Evolutionary conservation across 331 rosid species (phyloP).

Genomic region (Cydonia oblonga): DNA sequence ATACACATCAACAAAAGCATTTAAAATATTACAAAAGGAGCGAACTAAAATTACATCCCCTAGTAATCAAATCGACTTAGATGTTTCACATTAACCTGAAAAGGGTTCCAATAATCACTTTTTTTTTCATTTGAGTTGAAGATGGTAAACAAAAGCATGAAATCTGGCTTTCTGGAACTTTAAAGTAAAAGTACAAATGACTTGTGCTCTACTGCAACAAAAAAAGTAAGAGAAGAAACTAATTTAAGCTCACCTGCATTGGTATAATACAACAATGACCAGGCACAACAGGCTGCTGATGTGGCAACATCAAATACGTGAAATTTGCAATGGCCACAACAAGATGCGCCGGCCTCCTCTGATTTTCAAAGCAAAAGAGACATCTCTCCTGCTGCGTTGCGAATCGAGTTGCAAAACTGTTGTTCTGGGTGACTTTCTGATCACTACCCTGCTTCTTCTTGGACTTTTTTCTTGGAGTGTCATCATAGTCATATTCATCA

Average conservation of each 20-base stretch:
- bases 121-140: neutral
- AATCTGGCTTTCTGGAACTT: neutral
- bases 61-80: neutral
- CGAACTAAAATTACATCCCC: neutral
- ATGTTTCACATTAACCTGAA: neutral
- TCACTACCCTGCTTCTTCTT: conserved; percentile 48
- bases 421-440: conserved; percentile 30
- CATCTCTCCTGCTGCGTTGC: conserved; percentile 69
- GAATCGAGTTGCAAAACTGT: conserved; percentile 27
- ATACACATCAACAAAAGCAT: neutral
- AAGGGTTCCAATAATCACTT: neutral
- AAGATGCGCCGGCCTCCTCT: conserved; percentile 67
- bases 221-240: neutral
- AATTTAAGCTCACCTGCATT: conserved; percentile 46
- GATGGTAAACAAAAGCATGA: too few relatives aligned
- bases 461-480: conserved; percentile 47
- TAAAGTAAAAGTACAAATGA: neutral
- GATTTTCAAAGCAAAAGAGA: conserved; percentile 69
- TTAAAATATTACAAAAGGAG: neutral
- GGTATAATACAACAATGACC: conserved; percentile 95
- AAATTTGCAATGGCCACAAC: conserved; percentile 66
- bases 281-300: conserved; percentile 65
- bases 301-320: conserved; percentile 86
- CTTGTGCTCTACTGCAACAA: neutral
- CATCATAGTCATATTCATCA: conserved; percentile 81